Base-by-base conservation (phyloP, 1,284 basidiomycete species). In the Rhodotorula sp. region DNA sequence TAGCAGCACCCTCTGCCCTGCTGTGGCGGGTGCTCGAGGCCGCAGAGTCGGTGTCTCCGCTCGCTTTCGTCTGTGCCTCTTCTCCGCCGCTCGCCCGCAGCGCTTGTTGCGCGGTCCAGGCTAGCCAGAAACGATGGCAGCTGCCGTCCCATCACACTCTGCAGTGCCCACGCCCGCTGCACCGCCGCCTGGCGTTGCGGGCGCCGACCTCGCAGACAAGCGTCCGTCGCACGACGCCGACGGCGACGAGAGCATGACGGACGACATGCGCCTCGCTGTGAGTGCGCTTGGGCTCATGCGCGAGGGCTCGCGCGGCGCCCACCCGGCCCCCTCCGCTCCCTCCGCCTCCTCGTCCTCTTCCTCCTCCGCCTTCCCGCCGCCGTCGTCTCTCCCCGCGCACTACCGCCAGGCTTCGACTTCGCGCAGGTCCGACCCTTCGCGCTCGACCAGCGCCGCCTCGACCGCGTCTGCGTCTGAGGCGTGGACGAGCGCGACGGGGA, bases 401-500 rank as follows among this genome's bases (percentile, higher is more conserved):
- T 27, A 19, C 27, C 59, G 59, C 25, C 17, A 21, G 27, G 48
- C 66, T 2, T 68, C 71, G 42, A 42, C 49, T 56, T 57, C 53
- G 44, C 42, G 54, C 34, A 41, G 63, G 16, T 67, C 62, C 10
- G 66, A 67, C 44, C 61, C 64, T 3, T 64, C 66, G n/a, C 54
- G 63, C 27, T 70, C 74, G 3, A 61, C 69, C 16, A 69, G 69
- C 16, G 67, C 54, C 42, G 66, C 74, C 19, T 69, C 70, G 25
- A 71, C 61, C 55, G 55, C 67, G 2, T 56, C 64, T 2, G 42
- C 58, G 27, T 68, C 74, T 7, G 67, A 70, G 25, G 62, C 67
- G 10, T 72, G 70, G 70, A 61, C 61, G 0, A 56, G 46, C 53
- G 61, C 60, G 14, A 54, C 34, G 34, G 34, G 34, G 34, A 44